Evolutionary conservation across 164 flowering plant genomes (phyloP), one percentile per base, ranked within the genome.

Genomic region (Chimonanthus salicifolius): DNA sequence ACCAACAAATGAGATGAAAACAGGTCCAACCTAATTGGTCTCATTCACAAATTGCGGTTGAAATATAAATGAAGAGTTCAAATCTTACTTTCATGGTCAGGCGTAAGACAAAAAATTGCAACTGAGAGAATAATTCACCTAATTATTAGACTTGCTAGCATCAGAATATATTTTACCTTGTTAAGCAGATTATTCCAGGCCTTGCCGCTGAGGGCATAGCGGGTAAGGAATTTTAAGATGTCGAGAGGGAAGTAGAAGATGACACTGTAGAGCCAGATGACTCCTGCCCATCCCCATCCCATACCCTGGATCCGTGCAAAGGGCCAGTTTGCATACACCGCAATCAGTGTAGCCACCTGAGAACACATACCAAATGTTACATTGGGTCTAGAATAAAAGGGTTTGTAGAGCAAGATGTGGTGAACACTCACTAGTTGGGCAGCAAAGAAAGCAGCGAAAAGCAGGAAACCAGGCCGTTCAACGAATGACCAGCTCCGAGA

Each of bases 221-320:
- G 88, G 67, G 83, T 85, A 18, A 81, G 33, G 78, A 91, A 89
- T 80, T 91, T 91, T 82, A 89, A 82, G 77, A 89, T 18, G 63
- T 91, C 97, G 7, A 91, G 90, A 72, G 97, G 97, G 74, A 89
- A 20, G 84, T 91, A 91, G 68, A 87, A 84, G 70, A 91, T 49
- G 49, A 91, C 69, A 72, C 90, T 88, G 82, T 70, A 91, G 45
- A 89, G 1, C 94, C 97, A 91, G 70, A 91, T 86, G 2, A 75
- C 86, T 72, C 89, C 92, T 44, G 90, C 94, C 97, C 97, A 91
- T 60, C 88, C 91, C 97, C 97, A 91, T 1, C 97, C 94, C 58
- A 90, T 83, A 64, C 92, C 97, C 50, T 77, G 43, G 64, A 91
- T 80, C 70, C 86, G 74, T 0, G 94, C 91, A 64, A 91, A 89